A percentile compares a stretch with the other conserved stretches of the same genome.
These are phyloP conservation scores for Penicillium sp. DNA, from an alignment of 2,329 filamentous ascomycete genomes.

Conservation along the genomic window DNA sequence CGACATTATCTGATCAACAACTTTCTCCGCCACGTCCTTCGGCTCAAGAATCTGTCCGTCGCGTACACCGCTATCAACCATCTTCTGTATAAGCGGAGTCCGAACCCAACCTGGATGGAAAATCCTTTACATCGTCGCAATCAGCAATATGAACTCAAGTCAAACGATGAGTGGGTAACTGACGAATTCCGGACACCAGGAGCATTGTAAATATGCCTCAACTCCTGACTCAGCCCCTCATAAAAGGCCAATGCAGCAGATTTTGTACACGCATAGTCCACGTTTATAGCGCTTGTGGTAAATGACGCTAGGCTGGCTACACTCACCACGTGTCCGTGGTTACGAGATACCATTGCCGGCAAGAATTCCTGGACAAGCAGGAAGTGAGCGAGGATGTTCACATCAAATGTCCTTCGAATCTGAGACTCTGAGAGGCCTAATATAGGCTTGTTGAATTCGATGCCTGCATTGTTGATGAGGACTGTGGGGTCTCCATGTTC, in stretches of 20 bases:
- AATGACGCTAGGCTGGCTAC: constrained; percentile 4
- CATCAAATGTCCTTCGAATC: neutral
- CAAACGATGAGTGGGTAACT: neutral
- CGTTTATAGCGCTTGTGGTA: neutral
- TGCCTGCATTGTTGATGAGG: constrained; percentile 4
- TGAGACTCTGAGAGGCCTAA: neutral
- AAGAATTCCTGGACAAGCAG: neutral
- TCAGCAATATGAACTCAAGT: neutral
- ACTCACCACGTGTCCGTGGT: constrained; percentile 2
- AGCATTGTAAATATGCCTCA: constrained; percentile 1
- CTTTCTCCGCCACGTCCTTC: neutral
- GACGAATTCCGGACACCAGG: constrained; percentile 1
- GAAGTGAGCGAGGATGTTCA: neutral
- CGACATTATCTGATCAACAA: neutral
- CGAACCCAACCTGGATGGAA: neutral
- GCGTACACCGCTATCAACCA: neutral
- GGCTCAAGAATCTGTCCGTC: constrained; percentile 1
- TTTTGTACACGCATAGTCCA: constrained; percentile 4
- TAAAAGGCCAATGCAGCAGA: constrained; percentile 3
- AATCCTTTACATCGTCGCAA: neutral
- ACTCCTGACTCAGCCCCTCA: constrained; percentile 1
- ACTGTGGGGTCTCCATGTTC: constrained; percentile 1
- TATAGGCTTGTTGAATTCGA: neutral
- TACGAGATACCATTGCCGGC: neutral
- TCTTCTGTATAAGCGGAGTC: neutral